Evolutionary conservation across 768 basidiomycete species (phyloP), one percentile per base, ranked within the genome.

Genomic region (Boletales sp.): DNA sequence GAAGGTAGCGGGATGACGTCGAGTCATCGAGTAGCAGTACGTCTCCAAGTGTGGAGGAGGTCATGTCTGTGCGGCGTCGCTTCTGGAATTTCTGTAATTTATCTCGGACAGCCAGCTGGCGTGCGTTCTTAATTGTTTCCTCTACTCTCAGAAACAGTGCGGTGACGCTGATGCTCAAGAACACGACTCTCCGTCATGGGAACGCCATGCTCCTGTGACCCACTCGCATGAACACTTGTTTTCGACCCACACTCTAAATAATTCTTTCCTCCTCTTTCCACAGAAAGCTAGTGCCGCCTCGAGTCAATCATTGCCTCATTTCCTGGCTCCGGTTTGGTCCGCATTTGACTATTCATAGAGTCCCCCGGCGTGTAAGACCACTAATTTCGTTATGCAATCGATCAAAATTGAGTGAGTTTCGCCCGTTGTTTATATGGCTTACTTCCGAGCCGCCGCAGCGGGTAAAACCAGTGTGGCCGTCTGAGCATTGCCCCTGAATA

Each of bases 1-100:
- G 59, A 67, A 72, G 68, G 45, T 68, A 66, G 55, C 50, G 31
- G 51, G 44, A 40, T 40, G 39, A 13, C 31, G 40, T 39, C 41
- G 38, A 18, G 37, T 29, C 32, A 10, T 24, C 35, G 36, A 19
- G 50, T 44, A 40, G 35, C 29, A 43, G 43, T 42, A 48, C 48
- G 42, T 50, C 41, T 49, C 50, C 45, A 30, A 24, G 21, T 45
- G 37, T 48, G 47, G 48, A 44, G 52, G 53, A 17, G 37, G 56
- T 17, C 18, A 36, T 32, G 46, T 47, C 39, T 43, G 46, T 50
- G 47, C 41, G 45, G 40, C 50, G 43, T 63, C 36, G 48, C 52
- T 60, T 57, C 53, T 53, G 45, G 63, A 60, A 40, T 53, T 35
- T 51, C 52, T 63, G 55, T 63, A 63, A 65, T 63, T 60, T 63